These are phyloP conservation scores for Cenchrus purpureus DNA, from an alignment of 176 grass and related monocot genomes.

Conservation along the genomic window DNA sequence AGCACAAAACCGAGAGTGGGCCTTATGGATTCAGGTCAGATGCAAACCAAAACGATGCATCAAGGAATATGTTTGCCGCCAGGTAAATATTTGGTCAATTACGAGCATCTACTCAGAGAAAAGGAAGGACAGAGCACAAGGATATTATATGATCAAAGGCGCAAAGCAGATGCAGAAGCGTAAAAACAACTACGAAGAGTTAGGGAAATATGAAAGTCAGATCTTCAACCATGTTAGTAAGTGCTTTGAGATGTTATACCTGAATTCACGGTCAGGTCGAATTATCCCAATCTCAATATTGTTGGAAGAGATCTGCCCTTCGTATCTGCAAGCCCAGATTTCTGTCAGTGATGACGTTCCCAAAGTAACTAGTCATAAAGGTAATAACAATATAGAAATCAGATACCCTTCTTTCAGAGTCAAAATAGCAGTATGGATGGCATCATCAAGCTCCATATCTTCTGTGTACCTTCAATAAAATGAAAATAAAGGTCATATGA, in stretches of 20 bases:
- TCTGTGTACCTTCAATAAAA: slow-evolving; percentile 75
- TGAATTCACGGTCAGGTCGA: slow-evolving; percentile 84
- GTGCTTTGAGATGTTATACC: slow-evolving; percentile 37
- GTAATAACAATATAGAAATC: background rate
- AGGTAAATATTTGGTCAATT: background rate
- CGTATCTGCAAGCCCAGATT: slow-evolving; percentile 63
- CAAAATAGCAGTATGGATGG: slow-evolving; percentile 95
- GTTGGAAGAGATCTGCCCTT: slow-evolving; percentile 94
- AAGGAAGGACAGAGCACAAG: background rate
- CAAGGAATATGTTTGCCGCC: background rate
- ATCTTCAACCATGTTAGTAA: background rate
- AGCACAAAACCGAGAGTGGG: background rate
- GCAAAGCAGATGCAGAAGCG: background rate
- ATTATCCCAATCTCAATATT: slow-evolving; percentile 99
- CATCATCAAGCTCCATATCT: slow-evolving; percentile 99
- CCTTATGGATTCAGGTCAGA: background rate
- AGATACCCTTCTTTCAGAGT: slow-evolving; percentile 98
- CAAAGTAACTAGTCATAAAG: slow-evolving; percentile 5
- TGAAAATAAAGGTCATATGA: slow-evolving; percentile 7
- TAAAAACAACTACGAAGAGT: background rate
- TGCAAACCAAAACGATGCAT: background rate
- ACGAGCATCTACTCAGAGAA: background rate
- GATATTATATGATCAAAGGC: background rate
- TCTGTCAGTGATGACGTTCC: slow-evolving; percentile 15
- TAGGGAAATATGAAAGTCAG: background rate